These are phyloP conservation scores for Trapa incisa DNA, from an alignment of 345 rosid genomes.

Conservation along the genomic window DNA sequence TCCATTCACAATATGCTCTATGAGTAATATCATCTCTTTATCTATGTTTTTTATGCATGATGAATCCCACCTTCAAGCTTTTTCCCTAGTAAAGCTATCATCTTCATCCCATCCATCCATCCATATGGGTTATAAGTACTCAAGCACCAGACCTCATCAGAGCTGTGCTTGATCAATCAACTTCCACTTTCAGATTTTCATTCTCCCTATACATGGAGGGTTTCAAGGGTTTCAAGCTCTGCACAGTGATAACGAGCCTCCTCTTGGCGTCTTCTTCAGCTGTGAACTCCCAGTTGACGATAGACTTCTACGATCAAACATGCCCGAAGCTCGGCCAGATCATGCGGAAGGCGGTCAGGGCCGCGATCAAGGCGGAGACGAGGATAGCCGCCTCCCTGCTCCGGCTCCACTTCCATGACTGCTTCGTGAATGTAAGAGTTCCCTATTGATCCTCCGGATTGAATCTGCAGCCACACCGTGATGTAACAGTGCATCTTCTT, in stretches of 20 bases:
- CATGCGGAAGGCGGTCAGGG: slow-evolving; percentile 31
- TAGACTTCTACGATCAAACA: slow-evolving; percentile 30
- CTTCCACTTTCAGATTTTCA: too few species aligned
- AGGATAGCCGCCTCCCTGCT: slow-evolving; percentile 65
- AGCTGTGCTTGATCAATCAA: too few species aligned
- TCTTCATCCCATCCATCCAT: too few species aligned
- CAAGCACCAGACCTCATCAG: too few species aligned
- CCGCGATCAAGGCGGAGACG: slow-evolving; percentile 40
- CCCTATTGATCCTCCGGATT: too few species aligned
- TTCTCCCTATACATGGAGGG: slow-evolving; percentile 7
- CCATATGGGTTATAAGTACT: too few species aligned
- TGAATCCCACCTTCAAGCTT: not conserved
- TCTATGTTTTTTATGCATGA: not conserved
- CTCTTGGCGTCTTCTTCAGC: slow-evolving; percentile 22
- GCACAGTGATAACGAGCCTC: slow-evolving; percentile 10
- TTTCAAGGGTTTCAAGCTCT: slow-evolving; percentile 12
- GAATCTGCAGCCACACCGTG: too few species aligned
- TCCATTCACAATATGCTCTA: not conserved
- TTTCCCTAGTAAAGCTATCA: too few species aligned
- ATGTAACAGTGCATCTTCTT: too few species aligned
- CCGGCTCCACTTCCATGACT: slow-evolving; percentile 62
- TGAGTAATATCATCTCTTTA: not conserved
- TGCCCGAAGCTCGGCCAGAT: slow-evolving; percentile 37
- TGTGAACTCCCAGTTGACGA: slow-evolving; percentile 35
- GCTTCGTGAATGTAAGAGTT: slow-evolving; percentile 52